Evolutionary conservation across 1,284 basidiomycete species (phyloP), one percentile per base, ranked within the genome.

Genomic region (Heterobasidion occidentale): DNA sequence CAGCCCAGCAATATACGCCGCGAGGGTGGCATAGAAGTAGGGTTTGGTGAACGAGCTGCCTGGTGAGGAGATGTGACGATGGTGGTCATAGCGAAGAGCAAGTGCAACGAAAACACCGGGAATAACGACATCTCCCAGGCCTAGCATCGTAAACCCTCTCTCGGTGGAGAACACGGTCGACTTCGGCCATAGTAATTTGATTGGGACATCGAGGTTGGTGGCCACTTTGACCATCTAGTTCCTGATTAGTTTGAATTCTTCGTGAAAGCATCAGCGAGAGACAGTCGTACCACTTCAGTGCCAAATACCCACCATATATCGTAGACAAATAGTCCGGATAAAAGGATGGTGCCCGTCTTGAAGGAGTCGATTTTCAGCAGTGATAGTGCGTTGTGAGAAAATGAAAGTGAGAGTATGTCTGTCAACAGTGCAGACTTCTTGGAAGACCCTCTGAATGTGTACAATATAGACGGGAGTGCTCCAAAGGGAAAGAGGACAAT

Each of bases 181-280:
- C 64, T 91, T 92, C 0, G 92, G 87, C 80, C 90, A 94, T 44
- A 94, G 75, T 42, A 96, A 74, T 71, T 96, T 96, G 73, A 96
- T 97, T 12, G 96, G 96, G n/a, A 89, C 85, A 64, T 98, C 94
- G 57, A 98, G 83, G 56, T 81, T 86, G 38, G 89, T 94, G 1
- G 96, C 96, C 1, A 98, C 96, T 62, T 87, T 86, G 36, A 95
- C 88, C 94, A 96, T 95, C 84, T 91, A 48, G 6, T 36, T n/a
- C 36, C 17, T 6, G 5, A 36, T 38, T 46, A 42, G 17, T 53
- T 7, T 27, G 15, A 48, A 27, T 27, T 51, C 48, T 48, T 38
- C 34, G 27, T 38, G 34, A 7, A 46, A 27, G 19, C 34, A 9
- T 38, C 3, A 33, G 15, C 12, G n/a, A 11, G 9, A 45, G 27